Evolutionary conservation across 257 asterid species (phyloP).

Genomic region (Paulownia fortunei): DNA sequence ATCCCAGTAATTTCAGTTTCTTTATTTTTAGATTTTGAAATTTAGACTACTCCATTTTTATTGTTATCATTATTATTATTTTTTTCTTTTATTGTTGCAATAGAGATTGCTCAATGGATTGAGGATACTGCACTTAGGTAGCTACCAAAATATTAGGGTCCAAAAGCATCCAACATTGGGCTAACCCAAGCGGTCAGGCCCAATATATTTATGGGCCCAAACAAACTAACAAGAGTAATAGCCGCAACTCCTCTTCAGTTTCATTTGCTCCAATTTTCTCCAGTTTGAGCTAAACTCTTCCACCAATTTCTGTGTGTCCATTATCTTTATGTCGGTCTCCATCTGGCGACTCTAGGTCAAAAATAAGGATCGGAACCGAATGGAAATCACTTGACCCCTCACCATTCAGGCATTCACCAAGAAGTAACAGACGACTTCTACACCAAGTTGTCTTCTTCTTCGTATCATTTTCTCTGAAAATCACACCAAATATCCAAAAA

Average conservation of each 20-base stretch:
- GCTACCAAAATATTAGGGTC: background rate
- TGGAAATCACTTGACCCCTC: no score
- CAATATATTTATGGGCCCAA: slow-evolving; percentile 2
- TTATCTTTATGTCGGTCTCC: background rate
- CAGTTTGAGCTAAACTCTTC: slow-evolving; percentile 5
- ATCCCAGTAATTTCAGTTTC: no score
- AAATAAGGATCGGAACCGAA: slow-evolving; percentile 10
- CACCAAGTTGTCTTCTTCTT: slow-evolving; percentile 10
- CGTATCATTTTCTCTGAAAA: slow-evolving; percentile 20
- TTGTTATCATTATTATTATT: no score
- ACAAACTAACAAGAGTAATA: background rate
- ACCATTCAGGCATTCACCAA: no score
- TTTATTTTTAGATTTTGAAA: no score
- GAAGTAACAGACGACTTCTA: slow-evolving; percentile 25
- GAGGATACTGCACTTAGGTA: no score
- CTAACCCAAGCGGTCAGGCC: background rate
- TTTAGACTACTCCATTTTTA: no score
- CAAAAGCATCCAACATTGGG: background rate
- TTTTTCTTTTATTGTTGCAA: no score
- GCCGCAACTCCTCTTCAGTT: slow-evolving; percentile 22
- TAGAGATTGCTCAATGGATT: no score
- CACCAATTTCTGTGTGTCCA: background rate
- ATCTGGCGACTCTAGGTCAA: slow-evolving; percentile 27
- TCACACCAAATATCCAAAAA: slow-evolving; percentile 15
- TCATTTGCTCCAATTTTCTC: slow-evolving; percentile 20